phyloP scores from a whole-genome alignment of 1,284 basidiomycete species.

The Termitomyces sp. region DNA sequence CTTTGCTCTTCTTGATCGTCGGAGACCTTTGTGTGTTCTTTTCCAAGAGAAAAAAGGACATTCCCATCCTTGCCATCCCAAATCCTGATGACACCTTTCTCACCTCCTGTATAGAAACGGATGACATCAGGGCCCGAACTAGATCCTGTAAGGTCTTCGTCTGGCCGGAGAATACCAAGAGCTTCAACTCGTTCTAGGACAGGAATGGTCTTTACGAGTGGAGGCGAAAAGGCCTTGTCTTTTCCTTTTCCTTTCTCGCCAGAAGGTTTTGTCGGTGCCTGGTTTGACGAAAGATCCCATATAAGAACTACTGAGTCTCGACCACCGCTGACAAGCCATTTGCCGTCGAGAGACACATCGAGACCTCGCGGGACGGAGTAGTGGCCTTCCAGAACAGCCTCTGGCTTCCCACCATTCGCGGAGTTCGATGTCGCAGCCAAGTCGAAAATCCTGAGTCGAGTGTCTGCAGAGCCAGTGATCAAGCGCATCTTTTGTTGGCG shows the following conservation, averaged over 20 bases:
- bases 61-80: conserved; percentile 76
- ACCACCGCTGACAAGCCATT: conserved; percentile 84
- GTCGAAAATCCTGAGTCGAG: conserved; percentile 87
- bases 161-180: conserved; percentile 64
- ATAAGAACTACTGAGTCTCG: conserved; percentile 87
- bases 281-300: conserved; percentile 68
- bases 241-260: conserved; percentile 50
- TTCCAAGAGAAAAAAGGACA: conserved; percentile 59
- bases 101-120: conserved; percentile 83
- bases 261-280: conserved; percentile 24
- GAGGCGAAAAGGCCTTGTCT: conserved; percentile 42
- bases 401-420: conserved; percentile 60
- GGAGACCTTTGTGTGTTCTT: conserved; percentile 36
- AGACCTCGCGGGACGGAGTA: conserved; percentile 87
- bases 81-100: conserved; percentile 77
- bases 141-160: conserved; percentile 42
- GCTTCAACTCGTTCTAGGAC: conserved; percentile 86
- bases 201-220: conserved; percentile 79
- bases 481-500: conserved; percentile 67
- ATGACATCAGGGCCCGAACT: conserved; percentile 39
- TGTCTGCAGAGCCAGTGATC: conserved; percentile 86
- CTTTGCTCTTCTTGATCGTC: conserved; percentile 74
- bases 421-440: conserved; percentile 47
- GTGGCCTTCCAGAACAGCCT: conserved; percentile 83
- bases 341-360: conserved; percentile 79